phyloP scores from a whole-genome alignment of 2,329 filamentous ascomycete species.

The Hypoxylon sp. region DNA sequence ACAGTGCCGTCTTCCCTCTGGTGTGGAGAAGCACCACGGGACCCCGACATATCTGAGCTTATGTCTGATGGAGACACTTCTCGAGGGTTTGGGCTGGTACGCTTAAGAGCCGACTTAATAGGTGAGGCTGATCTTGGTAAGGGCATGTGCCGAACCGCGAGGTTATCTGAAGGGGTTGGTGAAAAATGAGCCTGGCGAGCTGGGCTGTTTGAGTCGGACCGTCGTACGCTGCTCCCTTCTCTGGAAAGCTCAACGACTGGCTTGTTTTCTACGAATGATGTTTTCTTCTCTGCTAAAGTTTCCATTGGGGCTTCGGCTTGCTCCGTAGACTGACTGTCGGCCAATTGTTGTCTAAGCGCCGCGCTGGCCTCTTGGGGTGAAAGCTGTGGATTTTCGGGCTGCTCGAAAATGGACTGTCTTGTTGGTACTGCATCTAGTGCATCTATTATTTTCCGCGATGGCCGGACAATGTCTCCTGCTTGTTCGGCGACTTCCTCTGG shows the following conservation, averaged over 20 bases:
- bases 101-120: constrained; percentile 82
- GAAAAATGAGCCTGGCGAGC: constrained; percentile 78
- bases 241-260: constrained; percentile 45
- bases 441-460: constrained; percentile 48
- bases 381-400: constrained; percentile 33
- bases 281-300: constrained; percentile 34
- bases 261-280: constrained; percentile 45
- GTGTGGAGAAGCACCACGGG: constrained; percentile 50
- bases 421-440: constrained; percentile 57
- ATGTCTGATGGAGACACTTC: constrained; percentile 67
- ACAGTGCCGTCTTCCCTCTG: constrained; percentile 57
- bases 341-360: constrained; percentile 19
- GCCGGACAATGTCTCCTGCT: constrained; percentile 24
- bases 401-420: constrained; percentile 51
- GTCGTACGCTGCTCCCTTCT: constrained; percentile 42
- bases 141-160: constrained; percentile 76
- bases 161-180: constrained; percentile 64
- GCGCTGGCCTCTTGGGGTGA: constrained; percentile 22
- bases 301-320: constrained; percentile 32
- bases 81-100: constrained; percentile 67
- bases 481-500: constrained; percentile 58
- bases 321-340: constrained; percentile 6
- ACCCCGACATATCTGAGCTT: constrained; percentile 61
- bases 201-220: constrained; percentile 72
- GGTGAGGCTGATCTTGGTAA: constrained; percentile 80